Base-by-base conservation (phyloP, 2,329 filamentous ascomycete species). In the Aspergillus latus region DNA sequence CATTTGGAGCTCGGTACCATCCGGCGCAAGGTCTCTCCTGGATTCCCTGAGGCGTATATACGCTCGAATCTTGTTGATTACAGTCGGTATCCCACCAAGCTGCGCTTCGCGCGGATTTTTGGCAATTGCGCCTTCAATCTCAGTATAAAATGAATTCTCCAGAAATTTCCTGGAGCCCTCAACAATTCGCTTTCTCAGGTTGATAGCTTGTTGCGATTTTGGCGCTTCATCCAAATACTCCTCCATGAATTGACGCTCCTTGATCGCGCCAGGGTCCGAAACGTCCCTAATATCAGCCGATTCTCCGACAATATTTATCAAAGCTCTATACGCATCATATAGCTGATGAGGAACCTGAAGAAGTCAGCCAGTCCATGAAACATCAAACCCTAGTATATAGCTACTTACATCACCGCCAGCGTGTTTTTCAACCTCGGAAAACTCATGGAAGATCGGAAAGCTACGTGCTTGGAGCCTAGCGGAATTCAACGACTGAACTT, bases 51-150 rank as follows among this genome's bases (percentile, higher is more conserved):
- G 82, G 48, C 92, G 86, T 64, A 99, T 90, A 69, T 93, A 99
- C 6, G 91, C 94, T 68, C 90, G 90, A 68, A 97, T 88, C 76
- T 96, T 96, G 79, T 90, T 96, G 62, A 92, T 83, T 21, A 91
- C 84, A 53, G 92, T 91, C 1, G 94, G 94, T 40, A 92, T 84
- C 62, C 94, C 94, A 58, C 94, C 94, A 42, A 96, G 83, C 68
- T 90, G 90, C 30, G 94, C 93, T 69, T 97, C 92, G 54, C 88
- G 85, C 2, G 92, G 92, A 69, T 94, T 90, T 72, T 89, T 95
- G 39, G 84, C 82, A 58, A 99, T 88, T 40, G 89, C 79, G 8
- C 80, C 82, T 69, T 96, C 90, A 37, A 97, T 82, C 63, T 93
- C 86, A 48, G 81, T 80, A 69, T 89, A 86, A 72, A 96, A 97